These are phyloP conservation scores for Candida schatavii DNA, from an alignment of 805 yeast species.

Conservation along the genomic window DNA sequence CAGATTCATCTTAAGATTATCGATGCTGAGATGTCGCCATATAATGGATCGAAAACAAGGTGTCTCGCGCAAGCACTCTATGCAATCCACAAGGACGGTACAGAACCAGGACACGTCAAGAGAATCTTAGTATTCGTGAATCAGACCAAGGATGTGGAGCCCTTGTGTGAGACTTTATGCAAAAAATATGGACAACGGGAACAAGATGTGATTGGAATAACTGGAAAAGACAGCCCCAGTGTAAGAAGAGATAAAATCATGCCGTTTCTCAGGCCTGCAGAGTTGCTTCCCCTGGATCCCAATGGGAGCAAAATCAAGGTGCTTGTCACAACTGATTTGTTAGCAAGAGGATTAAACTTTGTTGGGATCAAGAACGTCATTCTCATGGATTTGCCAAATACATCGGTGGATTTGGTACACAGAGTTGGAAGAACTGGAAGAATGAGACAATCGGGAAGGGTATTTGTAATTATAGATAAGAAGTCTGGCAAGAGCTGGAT, in stretches of 20 bases:
- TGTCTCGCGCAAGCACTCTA: conserved; percentile 87
- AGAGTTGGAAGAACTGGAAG: conserved; percentile 94
- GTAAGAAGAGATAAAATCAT: conserved; percentile 57
- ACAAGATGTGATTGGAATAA: conserved; percentile 58
- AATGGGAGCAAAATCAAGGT: conserved; percentile 51
- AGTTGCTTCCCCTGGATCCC: conserved; percentile 30
- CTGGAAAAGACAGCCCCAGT: conserved; percentile 60
- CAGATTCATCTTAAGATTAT: conserved; percentile 69
- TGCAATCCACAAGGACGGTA: conserved; percentile 79
- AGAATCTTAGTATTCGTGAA: conserved; percentile 85
- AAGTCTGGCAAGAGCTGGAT: conserved; percentile 74
- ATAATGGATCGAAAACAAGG: conserved; percentile 75
- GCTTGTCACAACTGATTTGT: conserved; percentile 80
- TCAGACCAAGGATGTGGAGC: conserved; percentile 58
- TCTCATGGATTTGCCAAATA: conserved; percentile 80
- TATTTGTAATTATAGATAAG: conserved; percentile 71
- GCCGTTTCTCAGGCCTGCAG: conserved; percentile 65
- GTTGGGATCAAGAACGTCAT: conserved; percentile 77
- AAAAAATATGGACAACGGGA: conserved; percentile 32
- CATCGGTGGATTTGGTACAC: conserved; percentile 83
- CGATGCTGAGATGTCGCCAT: conserved; percentile 77
- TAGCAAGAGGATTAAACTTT: conserved; percentile 90
- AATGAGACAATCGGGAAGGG: conserved; percentile 86
- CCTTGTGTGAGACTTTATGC: conserved; percentile 53
- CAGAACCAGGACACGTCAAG: conserved; percentile 74